phyloP scores from a whole-genome alignment of 176 grass and related monocot genomes.

The Cenchrus americanus region DNA sequence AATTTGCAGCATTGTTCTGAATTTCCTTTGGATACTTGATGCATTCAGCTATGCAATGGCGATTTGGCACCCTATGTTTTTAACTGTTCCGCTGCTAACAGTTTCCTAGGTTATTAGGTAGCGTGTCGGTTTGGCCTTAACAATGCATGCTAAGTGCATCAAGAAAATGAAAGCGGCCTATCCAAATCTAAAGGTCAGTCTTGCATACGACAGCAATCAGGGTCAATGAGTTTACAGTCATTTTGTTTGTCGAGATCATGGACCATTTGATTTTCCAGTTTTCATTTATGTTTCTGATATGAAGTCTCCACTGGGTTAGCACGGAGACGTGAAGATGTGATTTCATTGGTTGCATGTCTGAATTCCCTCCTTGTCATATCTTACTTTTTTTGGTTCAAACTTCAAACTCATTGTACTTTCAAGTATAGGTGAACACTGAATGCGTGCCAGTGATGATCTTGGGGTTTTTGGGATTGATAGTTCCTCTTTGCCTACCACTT shows the following conservation, averaged over 20 bases:
- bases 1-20: not conserved
- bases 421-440: conserved; percentile 23
- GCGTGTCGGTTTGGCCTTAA: conserved; percentile 17
- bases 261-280: not conserved
- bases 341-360: not conserved
- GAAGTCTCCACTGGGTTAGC: not conserved
- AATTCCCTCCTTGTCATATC: not conserved
- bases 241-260: not conserved
- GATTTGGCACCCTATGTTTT: not conserved
- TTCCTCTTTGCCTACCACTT: conserved; percentile 26
- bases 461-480: conserved; percentile 9
- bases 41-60: not conserved
- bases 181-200: not conserved
- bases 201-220: not conserved
- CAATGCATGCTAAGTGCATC: not conserved
- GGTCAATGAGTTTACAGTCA: not conserved
- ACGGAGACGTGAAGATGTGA: not conserved
- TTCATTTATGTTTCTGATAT: not conserved
- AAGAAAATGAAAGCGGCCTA: not conserved
- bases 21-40: not conserved
- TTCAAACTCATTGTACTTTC: not conserved
- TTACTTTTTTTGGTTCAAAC: conserved; percentile 8
- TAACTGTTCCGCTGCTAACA: not conserved
- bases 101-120: conserved; percentile 30
- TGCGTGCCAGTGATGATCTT: conserved; percentile 21